Evolutionary conservation across 1,139 yeast species (phyloP), one percentile per base, ranked within the genome.

Genomic region (Scheffersomyces titani): DNA sequence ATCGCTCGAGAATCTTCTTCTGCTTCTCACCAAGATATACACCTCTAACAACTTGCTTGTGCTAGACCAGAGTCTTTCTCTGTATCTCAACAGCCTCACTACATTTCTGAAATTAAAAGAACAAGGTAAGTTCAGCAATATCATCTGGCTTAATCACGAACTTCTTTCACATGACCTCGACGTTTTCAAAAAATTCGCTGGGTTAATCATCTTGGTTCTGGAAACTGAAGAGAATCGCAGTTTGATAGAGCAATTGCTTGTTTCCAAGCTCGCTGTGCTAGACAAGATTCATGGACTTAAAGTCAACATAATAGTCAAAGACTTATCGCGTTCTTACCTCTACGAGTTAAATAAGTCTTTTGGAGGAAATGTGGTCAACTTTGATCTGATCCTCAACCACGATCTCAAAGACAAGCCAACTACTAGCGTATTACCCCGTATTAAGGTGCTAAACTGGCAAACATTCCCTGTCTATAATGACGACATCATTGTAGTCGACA

Each of bases 51-150:
- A 84, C 65, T 70, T 84, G 11, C 70, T 90, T 18, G 74, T 89
- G 4, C 76, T 90, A 2, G 92, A 90, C 62, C 77, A 78, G 47
- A 65, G 75, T 5, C 68, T 90, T 44, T 80, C 90, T 5, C 76
- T 86, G 1, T 68, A 84, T 5, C 75, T 90, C 59, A 87, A 91
- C 64, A 75, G 78, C 48, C 73, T 90, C 53, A 83, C 89, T 3
- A 83, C 89, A 3, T 90, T 89, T 69, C 78, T 82, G 58, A 71
- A 74, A 20, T 76, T 89, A 52, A 83, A 85, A 64, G 80, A 80
- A 53, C 77, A 76, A 54, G 90, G 86, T 9, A 76, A 87, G 52
- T 85, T 90, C 54, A 82, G 78, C 40, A 81, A 81, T 59, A 83
- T 88, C 20, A 75, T 85, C 21, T 88, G 92, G 90, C 76, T 90